Evolutionary conservation across 2,329 filamentous ascomycete species (phyloP).

Genomic region (Aureobasidium sp.): DNA sequence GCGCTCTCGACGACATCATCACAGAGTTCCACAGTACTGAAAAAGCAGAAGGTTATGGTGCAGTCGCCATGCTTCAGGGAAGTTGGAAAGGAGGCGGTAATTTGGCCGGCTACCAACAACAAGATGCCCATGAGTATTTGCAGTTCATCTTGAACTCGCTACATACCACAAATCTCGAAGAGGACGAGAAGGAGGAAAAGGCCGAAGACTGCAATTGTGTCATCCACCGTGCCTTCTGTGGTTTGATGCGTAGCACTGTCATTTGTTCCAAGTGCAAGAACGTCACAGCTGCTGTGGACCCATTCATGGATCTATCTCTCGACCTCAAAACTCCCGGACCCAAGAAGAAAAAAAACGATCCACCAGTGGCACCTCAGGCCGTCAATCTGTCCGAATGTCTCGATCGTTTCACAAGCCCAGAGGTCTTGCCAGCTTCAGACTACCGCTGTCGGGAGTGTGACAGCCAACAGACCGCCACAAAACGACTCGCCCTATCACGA

Average conservation of each 20-base stretch:
- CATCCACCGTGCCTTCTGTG: slow-evolving; percentile 90
- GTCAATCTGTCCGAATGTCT: slow-evolving; percentile 53
- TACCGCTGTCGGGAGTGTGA: slow-evolving; percentile 80
- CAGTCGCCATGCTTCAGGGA: slow-evolving; percentile 77
- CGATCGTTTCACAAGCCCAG: slow-evolving; percentile 77
- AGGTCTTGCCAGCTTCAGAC: slow-evolving; percentile 65
- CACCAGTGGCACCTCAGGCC: slow-evolving; percentile 19
- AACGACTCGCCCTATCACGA: slow-evolving; percentile 75
- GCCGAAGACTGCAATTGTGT: slow-evolving; percentile 65
- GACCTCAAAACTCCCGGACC: slow-evolving; percentile 57
- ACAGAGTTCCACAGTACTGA: slow-evolving; percentile 59
- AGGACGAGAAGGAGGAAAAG: slow-evolving; percentile 21
- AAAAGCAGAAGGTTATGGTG: slow-evolving; percentile 81
- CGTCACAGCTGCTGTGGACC: slow-evolving; percentile 73
- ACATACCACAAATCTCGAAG: slow-evolving; percentile 61
- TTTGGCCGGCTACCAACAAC: slow-evolving; percentile 79
- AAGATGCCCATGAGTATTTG: slow-evolving; percentile 96
- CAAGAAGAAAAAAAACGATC: slow-evolving; percentile 45
- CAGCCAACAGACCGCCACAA: slow-evolving; percentile 64
- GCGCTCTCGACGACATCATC: slow-evolving; percentile 54
- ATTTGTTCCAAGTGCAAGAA: slow-evolving; percentile 84
- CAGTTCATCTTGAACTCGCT: slow-evolving; percentile 90
- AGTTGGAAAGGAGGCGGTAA: slow-evolving; percentile 73
- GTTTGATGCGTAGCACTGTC: slow-evolving; percentile 81
- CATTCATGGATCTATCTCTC: slow-evolving; percentile 82